Conservation (phyloP, 2,329 filamentous ascomycete genomes). For the Rhexocercosporidium sp. region DNA sequence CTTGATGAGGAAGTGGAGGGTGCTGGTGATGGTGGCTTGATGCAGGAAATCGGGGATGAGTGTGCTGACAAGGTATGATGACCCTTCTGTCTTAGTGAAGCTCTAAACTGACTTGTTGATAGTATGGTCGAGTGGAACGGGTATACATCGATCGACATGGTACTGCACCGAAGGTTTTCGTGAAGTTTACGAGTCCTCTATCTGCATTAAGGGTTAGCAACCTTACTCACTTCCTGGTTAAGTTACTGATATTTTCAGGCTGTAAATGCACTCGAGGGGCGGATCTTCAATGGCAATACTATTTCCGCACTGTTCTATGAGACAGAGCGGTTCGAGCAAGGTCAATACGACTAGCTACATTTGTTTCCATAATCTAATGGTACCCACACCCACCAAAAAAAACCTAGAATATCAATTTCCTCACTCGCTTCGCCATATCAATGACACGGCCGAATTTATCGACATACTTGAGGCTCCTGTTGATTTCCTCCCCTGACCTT, state of each 20-base stretch:
- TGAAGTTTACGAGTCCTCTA: constrained; percentile 87
- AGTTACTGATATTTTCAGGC: constrained; percentile 58
- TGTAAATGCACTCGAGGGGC: constrained; percentile 86
- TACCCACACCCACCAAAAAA: not conserved
- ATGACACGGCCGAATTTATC: not conserved
- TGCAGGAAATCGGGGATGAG: constrained; percentile 95
- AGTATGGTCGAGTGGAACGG: constrained; percentile 85
- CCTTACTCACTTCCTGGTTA: not conserved
- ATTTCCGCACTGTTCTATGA: constrained; percentile 87
- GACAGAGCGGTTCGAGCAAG: constrained; percentile 78
- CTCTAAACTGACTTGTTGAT: constrained; percentile 17
- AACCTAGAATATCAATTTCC: not conserved
- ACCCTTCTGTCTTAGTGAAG: not conserved
- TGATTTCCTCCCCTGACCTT: not conserved
- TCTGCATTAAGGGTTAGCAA: constrained; percentile 79
- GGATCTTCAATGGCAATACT: constrained; percentile 85
- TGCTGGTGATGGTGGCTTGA: constrained; percentile 65
- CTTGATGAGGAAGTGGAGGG: constrained; percentile 76
- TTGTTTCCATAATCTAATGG: not conserved
- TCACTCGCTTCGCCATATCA: not conserved
- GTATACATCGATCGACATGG: constrained; percentile 73
- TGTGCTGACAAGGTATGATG: constrained; percentile 76
- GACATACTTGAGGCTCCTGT: not conserved
- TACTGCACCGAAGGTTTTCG: constrained; percentile 73
- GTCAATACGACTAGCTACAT: constrained; percentile 52